phyloP scores from a whole-genome alignment of 2,329 filamentous ascomycete genomes.

The Ophiostoma himal-ulmi region DNA sequence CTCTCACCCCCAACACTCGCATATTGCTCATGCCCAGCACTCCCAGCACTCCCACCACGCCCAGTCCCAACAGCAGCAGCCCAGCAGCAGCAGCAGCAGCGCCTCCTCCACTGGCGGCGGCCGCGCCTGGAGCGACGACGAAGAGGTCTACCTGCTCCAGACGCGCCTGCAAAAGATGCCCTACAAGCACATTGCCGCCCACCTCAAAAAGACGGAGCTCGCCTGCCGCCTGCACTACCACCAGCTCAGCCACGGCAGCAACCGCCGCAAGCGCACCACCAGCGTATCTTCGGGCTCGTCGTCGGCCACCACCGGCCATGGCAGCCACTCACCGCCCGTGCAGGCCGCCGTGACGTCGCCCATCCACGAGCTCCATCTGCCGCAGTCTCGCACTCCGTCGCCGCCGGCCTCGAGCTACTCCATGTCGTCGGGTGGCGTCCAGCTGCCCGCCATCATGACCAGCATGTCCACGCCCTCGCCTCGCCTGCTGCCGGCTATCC shows the following conservation, averaged over 20 bases:
- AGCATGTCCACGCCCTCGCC: conserved; percentile 38
- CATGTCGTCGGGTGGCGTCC: conserved; percentile 38
- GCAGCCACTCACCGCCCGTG: conserved; percentile 46
- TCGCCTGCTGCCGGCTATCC: conserved; percentile 51
- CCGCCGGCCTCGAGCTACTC: conserved; percentile 5
- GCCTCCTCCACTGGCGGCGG: conserved; percentile 65
- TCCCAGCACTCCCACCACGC: background rate
- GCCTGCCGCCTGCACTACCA: conserved; percentile 85
- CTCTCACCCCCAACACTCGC: background rate
- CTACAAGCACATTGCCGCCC: conserved; percentile 81
- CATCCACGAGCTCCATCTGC: conserved; percentile 40
- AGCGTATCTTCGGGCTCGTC: conserved; percentile 65
- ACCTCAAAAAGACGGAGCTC: conserved; percentile 81
- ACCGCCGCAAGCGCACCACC: conserved; percentile 68
- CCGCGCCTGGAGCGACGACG: conserved; percentile 78
- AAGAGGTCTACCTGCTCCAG: conserved; percentile 80
- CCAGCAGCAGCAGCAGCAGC: conserved; percentile 21
- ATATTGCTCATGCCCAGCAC: background rate
- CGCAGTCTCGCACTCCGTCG: conserved; percentile 5
- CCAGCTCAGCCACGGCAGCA: conserved; percentile 75
- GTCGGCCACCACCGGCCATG: conserved; percentile 23
- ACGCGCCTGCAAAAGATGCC: conserved; percentile 83
- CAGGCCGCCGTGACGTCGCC: conserved; percentile 46
- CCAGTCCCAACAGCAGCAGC: background rate
- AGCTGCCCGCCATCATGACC: conserved; percentile 47